phyloP scores from a whole-genome alignment of 2,329 filamentous ascomycete genomes.

The Microdochium bolleyi region DNA sequence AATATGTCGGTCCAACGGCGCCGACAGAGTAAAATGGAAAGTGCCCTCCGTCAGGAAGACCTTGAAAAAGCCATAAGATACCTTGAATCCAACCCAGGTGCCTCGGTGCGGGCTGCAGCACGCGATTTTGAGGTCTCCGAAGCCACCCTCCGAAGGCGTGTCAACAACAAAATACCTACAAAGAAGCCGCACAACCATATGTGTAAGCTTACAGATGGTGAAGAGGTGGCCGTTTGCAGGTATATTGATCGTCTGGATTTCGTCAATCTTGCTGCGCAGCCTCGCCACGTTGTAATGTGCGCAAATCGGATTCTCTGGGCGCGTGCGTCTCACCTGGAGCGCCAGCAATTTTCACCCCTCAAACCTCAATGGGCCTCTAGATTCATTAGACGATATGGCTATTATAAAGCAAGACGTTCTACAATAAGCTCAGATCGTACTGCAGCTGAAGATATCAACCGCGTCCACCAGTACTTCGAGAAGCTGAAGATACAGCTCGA shows the following conservation, averaged over 20 bases:
- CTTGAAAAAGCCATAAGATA: background rate
- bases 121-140: background rate
- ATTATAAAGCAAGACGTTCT: background rate
- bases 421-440: background rate
- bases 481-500: constrained; percentile 1
- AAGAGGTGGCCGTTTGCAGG: background rate
- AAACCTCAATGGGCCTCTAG: background rate
- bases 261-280: background rate
- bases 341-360: too few species aligned
- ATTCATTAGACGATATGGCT: background rate
- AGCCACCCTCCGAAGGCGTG: background rate
- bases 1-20: background rate
- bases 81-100: background rate
- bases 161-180: background rate
- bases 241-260: background rate
- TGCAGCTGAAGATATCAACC: background rate
- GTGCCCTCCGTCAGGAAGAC: background rate
- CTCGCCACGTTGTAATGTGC: background rate
- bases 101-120: background rate
- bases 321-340: too few species aligned
- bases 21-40: background rate
- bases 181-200: background rate
- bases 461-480: constrained; percentile 1
- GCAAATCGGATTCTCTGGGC: background rate
- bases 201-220: background rate